Conservation (phyloP, 257 asterid genomes). For the Penstemon eatonii region DNA sequence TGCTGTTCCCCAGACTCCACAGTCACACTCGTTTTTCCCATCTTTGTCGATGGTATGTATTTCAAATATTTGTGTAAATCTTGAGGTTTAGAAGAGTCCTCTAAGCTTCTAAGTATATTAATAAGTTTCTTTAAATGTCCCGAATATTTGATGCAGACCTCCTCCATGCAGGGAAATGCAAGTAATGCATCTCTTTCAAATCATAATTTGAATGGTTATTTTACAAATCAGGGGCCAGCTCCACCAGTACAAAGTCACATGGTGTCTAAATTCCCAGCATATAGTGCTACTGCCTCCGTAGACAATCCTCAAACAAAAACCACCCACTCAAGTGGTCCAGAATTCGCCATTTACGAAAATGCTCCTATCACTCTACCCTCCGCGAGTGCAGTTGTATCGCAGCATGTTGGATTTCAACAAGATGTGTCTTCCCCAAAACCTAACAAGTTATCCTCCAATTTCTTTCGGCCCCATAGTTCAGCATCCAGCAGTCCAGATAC, state of each 20-base stretch:
- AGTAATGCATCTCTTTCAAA: conserved; percentile 35
- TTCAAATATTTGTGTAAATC: conserved; percentile 20
- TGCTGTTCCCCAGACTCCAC: conserved; percentile 39
- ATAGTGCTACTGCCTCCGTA: conserved; percentile 25
- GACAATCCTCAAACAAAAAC: conserved; percentile 24
- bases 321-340: conserved; percentile 20
- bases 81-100: too few relatives aligned
- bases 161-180: conserved; percentile 47
- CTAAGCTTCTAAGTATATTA: background rate
- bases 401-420: conserved; percentile 29
- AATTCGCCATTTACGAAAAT: conserved; percentile 31
- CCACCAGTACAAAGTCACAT: conserved; percentile 32
- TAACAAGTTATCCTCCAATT: conserved; percentile 26
- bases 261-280: conserved; percentile 29
- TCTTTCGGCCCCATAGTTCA: conserved; percentile 42
- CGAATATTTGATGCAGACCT: conserved; percentile 15
- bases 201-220: conserved; percentile 32
- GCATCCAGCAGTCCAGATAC: conserved; percentile 37
- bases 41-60: conserved; percentile 44
- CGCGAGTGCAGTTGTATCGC: conserved; percentile 23
- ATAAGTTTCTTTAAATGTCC: conserved; percentile 2
- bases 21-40: conserved; percentile 39
- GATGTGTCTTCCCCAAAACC: conserved; percentile 29
- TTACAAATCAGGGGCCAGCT: conserved; percentile 31
- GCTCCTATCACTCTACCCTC: conserved; percentile 29